phyloP scores from a whole-genome alignment of 176 grass and related monocot species.

The Aegilops umbellulata region DNA sequence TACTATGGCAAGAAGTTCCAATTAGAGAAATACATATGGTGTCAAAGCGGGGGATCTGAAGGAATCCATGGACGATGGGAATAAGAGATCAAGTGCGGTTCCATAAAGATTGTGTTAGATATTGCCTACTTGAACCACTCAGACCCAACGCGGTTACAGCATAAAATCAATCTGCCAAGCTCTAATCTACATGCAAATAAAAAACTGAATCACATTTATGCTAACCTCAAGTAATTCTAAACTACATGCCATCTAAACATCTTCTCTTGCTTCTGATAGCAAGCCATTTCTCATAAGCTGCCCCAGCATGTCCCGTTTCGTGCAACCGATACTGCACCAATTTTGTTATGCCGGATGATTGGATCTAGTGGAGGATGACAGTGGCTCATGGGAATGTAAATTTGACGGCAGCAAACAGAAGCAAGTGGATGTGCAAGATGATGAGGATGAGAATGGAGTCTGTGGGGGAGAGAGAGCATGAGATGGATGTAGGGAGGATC shows the following conservation, averaged over 20 bases:
- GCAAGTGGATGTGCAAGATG: not conserved
- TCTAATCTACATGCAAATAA: not conserved
- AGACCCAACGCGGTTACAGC: not conserved
- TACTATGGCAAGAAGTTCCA: not conserved
- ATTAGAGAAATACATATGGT: not conserved
- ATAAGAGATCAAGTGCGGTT: not conserved
- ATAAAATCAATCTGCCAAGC: slow-evolving; percentile 1
- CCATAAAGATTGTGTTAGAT: slow-evolving; percentile 8
- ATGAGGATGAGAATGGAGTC: not conserved
- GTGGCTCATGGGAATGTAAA: not conserved
- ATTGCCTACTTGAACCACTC: slow-evolving; percentile 9
- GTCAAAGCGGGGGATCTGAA: not conserved
- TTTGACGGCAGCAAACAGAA: not conserved
- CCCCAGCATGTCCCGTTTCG: not conserved
- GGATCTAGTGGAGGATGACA: not conserved
- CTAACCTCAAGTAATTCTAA: not conserved
- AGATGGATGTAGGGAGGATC: not conserved
- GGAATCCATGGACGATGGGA: not conserved
- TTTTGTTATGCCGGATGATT: not conserved
- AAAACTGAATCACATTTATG: not conserved
- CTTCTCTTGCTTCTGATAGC: not conserved
- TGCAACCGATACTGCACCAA: not conserved
- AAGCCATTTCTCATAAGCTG: not conserved
- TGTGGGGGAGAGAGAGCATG: not conserved
- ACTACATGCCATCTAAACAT: not conserved